Base-by-base conservation (phyloP, 1,139 yeast genomes). In the Geotrichum phurueaensis region DNA sequence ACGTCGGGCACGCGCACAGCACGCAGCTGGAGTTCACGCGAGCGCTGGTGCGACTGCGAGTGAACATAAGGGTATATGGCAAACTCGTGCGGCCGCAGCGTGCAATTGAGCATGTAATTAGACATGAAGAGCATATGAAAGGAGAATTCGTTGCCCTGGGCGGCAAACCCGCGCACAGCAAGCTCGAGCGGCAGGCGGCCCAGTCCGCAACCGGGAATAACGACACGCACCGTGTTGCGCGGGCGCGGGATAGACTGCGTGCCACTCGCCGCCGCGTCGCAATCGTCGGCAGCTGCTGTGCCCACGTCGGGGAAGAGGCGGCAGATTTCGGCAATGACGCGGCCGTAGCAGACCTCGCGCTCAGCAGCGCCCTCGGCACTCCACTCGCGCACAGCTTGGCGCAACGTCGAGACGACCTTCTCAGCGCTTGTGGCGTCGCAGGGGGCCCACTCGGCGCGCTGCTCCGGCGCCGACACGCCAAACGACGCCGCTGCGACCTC, bases 101-200 rank as follows among this genome's bases (percentile, higher is more conserved):
- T 78, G 61, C 79, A 79, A 68, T 89, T 89, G 31, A 90, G 72
- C 9, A 90, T 73, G 64, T 78, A 85, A 66, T 82, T 83, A 13
- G 95, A 86, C 10, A 85, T 79, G 23, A 87, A 73, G 3, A 89
- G 75, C 96, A 90, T 89, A 68, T 87, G 95, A 68, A 85, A 86
- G 25, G 94, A 85, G 67, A 86, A 82, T 70, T 91, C 97, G 71
- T 89, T 90, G 0, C 96, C 97, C 66, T 88, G 91, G n/a, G 87
- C 83, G 72, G 80, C 74, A 70, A 85, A 89, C 1, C 96, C 96
- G 59, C 78, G 68, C 36, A 71, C 73, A 1, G 89, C 89, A 58
- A 89, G 74, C 57, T 90, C 96, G 60, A 82, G 79, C n/a, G 89
- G 87, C 62, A 89, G 72, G 59, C 96, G 72, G 0, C 95, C 97